Evolutionary conservation across 495 filamentous ascomycete species (phyloP).

Genomic region (Evernia prunastri): DNA sequence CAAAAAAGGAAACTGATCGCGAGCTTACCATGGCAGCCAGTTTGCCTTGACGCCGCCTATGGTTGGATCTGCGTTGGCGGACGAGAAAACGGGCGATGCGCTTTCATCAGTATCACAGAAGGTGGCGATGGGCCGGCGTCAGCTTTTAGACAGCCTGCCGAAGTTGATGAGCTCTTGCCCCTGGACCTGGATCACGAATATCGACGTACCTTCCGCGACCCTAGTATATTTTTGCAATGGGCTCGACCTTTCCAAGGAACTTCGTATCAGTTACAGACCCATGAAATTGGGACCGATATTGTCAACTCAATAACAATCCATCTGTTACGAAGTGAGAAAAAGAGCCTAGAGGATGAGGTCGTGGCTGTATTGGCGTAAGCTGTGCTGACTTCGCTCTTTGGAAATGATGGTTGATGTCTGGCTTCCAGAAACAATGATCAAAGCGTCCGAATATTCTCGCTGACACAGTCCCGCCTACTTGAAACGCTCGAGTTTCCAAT

Average conservation of each 20-base stretch:
- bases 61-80: slow-evolving; percentile 91
- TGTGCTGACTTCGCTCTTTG: slow-evolving; percentile 6
- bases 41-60: slow-evolving; percentile 75
- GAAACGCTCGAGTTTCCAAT: slow-evolving; percentile 65
- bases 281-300: slow-evolving; percentile 51
- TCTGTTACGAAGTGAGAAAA: slow-evolving; percentile 45
- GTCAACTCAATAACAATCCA: slow-evolving; percentile 70
- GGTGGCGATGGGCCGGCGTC: slow-evolving; percentile 26
- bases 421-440: slow-evolving; percentile 73
- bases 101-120: slow-evolving; percentile 49
- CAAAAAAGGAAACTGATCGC: slow-evolving; percentile 69
- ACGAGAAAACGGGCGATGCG: slow-evolving; percentile 71
- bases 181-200: slow-evolving; percentile 44
- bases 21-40: slow-evolving; percentile 70
- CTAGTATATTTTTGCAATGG: slow-evolving; percentile 1
- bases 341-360: slow-evolving; percentile 49
- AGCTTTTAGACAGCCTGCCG: slow-evolving; percentile 37
- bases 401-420: slow-evolving; percentile 5
- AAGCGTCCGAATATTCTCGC: slow-evolving; percentile 70
- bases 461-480: slow-evolving; percentile 55
- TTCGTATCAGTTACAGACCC: slow-evolving; percentile 45
- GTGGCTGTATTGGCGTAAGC: slow-evolving; percentile 55
- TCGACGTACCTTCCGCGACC: slow-evolving; percentile 13
- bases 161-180: slow-evolving; percentile 57
- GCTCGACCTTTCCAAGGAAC: slow-evolving; percentile 15